Percentiles rank a stretch among this genome's conserved stretches.
Evolutionary conservation across 2,329 filamentous ascomycete genomes (phyloP).

Genomic region (Eurotiales sp.): DNA sequence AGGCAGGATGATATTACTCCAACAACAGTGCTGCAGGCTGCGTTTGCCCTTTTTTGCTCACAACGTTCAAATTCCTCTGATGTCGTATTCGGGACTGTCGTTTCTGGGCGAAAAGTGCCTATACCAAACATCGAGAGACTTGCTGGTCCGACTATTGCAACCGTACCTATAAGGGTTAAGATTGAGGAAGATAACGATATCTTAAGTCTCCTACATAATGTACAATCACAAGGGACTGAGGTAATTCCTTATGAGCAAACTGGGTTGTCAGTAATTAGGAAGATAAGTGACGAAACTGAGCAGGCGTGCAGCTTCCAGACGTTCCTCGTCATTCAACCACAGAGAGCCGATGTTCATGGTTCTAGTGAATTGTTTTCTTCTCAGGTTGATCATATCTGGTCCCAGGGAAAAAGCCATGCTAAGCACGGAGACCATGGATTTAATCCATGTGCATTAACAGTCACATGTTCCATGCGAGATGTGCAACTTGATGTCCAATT

Average conservation of each 20-base stretch:
- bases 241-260: slow-evolving; percentile 60
- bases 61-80: slow-evolving; percentile 17
- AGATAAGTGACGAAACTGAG: slow-evolving; percentile 43
- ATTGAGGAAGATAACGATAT: slow-evolving; percentile 43
- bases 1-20: slow-evolving; percentile 2
- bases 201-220: neutral
- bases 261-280: slow-evolving; percentile 43
- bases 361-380: neutral
- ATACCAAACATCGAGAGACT: slow-evolving; percentile 34
- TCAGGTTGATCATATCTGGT: slow-evolving; percentile 1
- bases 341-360: neutral
- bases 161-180: slow-evolving; percentile 25
- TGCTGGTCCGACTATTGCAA: slow-evolving; percentile 26
- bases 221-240: slow-evolving; percentile 41
- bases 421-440: slow-evolving; percentile 5
- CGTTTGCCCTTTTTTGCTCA: slow-evolving; percentile 21
- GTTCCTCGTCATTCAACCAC: slow-evolving; percentile 30
- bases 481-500: neutral
- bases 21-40: slow-evolving; percentile 24
- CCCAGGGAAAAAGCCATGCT: neutral
- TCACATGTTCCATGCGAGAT: neutral
- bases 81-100: slow-evolving; percentile 26
- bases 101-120: slow-evolving; percentile 31
- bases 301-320: slow-evolving; percentile 39
- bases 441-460: slow-evolving; percentile 7